A percentile compares a stretch with the other conserved stretches of the same genome.
These are phyloP conservation scores for Drosera spatulata DNA, from an alignment of 179 eudicot genomes.

Conservation along the genomic window DNA sequence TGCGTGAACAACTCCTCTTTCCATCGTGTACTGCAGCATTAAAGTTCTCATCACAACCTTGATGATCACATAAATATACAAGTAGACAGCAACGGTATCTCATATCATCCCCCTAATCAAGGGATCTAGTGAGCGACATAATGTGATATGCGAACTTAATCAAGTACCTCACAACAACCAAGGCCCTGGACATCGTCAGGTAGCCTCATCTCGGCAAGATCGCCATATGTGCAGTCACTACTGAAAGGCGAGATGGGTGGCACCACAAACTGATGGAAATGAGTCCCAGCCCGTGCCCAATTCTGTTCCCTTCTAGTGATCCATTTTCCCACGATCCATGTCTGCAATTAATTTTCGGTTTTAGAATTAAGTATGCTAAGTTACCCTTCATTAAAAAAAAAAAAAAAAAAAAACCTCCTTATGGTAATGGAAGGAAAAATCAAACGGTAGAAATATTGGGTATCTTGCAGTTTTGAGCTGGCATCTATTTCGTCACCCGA, in stretches of 20 bases:
- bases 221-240: slow-evolving; percentile 83
- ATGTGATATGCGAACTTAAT: too few species aligned
- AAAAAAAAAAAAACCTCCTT: too few species aligned
- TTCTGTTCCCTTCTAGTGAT: slow-evolving; percentile 65
- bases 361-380: too few species aligned
- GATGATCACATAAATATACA: too few species aligned
- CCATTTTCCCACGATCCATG: slow-evolving; percentile 96
- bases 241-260: slow-evolving; percentile 70
- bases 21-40: slow-evolving; percentile 43
- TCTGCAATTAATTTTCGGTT: too few species aligned
- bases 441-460: too few species aligned
- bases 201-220: slow-evolving; percentile 84
- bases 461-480: slow-evolving; percentile 83
- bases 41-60: too few species aligned
- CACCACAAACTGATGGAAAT: slow-evolving; percentile 91
- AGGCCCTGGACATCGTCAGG: slow-evolving; percentile 74
- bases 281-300: slow-evolving; percentile 78
- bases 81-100: too few species aligned
- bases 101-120: too few species aligned
- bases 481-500: slow-evolving; percentile 67
- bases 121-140: too few species aligned
- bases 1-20: slow-evolving; percentile 87
- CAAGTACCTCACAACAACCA: slow-evolving; percentile 79
- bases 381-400: too few species aligned
- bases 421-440: too few species aligned